phyloP scores from a whole-genome alignment of 1,284 basidiomycete species.

The Schizophyllum amplum region DNA sequence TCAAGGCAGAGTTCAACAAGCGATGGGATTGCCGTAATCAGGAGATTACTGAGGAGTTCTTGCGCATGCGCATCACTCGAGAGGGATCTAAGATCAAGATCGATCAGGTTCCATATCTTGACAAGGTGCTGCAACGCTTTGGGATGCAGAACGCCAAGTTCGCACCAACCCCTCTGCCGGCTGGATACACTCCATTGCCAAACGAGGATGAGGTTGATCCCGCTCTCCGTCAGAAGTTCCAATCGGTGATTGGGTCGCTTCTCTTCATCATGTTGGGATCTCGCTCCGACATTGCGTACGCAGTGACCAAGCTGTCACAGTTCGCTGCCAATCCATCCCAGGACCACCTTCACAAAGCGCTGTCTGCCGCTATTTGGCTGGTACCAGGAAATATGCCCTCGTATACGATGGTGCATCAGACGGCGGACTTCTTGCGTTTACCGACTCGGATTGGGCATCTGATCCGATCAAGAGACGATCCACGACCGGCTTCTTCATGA shows the following conservation, averaged over 20 bases:
- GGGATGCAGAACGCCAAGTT: constrained; percentile 3
- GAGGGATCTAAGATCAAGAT: background rate
- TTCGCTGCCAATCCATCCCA: constrained; percentile 16
- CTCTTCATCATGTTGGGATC: constrained; percentile 25
- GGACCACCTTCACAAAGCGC: constrained; percentile 15
- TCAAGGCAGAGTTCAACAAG: too few relatives aligned
- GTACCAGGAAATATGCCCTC: constrained; percentile 11
- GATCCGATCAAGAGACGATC: constrained; percentile 8
- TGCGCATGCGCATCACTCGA: background rate
- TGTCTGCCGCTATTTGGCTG: constrained; percentile 16
- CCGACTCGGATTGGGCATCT: constrained; percentile 7
- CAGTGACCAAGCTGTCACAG: constrained; percentile 16
- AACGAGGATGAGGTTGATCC: constrained; percentile 2
- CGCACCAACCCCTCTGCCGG: constrained; percentile 7
- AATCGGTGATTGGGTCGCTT: constrained; percentile 19
- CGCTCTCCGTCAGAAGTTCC: constrained; percentile 1
- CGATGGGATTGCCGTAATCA: too few relatives aligned
- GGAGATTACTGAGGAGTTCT: background rate
- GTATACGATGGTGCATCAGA: constrained; percentile 14
- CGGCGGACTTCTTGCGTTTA: constrained; percentile 10
- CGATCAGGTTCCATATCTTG: constrained; percentile 7
- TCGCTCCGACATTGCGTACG: constrained; percentile 23
- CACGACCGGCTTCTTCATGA: constrained; percentile 9
- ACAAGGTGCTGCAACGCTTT: constrained; percentile 6
- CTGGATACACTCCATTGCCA: constrained; percentile 1